Conservation (phyloP, 129 eudicot genomes). For the Flaveria robusta region DNA sequence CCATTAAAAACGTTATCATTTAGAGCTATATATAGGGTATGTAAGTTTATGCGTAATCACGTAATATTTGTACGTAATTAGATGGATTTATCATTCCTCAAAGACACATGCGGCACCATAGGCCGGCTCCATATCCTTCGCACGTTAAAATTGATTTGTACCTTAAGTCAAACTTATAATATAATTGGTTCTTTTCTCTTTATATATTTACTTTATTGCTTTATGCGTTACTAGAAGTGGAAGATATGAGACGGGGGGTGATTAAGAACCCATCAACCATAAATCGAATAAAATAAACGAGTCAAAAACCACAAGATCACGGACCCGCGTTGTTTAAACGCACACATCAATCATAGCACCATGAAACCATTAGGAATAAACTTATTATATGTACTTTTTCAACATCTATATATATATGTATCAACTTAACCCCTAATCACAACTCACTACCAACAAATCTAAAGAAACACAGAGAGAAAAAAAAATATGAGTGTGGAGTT, state of each 20-base stretch:
- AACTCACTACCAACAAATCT: constrained; percentile 21
- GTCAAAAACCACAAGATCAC: constrained; percentile 36
- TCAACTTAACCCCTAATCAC: constrained; percentile 9
- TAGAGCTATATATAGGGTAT: too few relatives aligned
- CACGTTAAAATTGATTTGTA: too few relatives aligned
- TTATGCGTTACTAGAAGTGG: neutral
- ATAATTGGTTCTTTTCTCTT: too few relatives aligned
- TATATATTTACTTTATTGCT: constrained; percentile 5
- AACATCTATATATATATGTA: constrained; percentile 17
- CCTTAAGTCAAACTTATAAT: too few relatives aligned
- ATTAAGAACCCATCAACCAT: constrained; percentile 35
- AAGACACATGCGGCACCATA: too few relatives aligned
- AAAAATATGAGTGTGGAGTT: constrained; percentile 45
- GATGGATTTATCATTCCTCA: too few relatives aligned
- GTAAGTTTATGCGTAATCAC: too few relatives aligned
- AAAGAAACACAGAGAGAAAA: neutral
- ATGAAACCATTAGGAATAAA: constrained; percentile 19
- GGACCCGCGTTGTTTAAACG: constrained; percentile 41
- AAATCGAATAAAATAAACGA: neutral
- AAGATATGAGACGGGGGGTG: constrained; percentile 26
- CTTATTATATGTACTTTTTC: constrained; percentile 4
- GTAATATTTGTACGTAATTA: too few relatives aligned
- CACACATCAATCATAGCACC: constrained; percentile 21
- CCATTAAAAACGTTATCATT: too few relatives aligned
- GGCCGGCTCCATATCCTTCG: too few relatives aligned